Evolutionary conservation across 176 grass and related monocot species (phyloP).

Genomic region (barley (Hordeum vulgare)): MorexV3_pseudomolecules_assembly NC_058519.1:390799157-390799656

Average conservation of each 20-base stretch:
- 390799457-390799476: constrained; percentile 68
- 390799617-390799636: background rate
- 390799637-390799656: constrained; percentile 5
- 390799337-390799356: background rate
- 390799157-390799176: background rate
- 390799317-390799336: background rate
- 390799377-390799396: constrained; percentile 54
- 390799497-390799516: constrained; percentile 55
- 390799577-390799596: constrained; percentile 46
- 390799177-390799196: background rate
- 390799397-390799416: constrained; percentile 82
- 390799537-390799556: constrained; percentile 44
- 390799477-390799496: constrained; percentile 40
- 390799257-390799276: background rate
- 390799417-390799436: constrained; percentile 80
- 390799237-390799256: background rate
- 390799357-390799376: constrained; percentile 18
- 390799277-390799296: background rate
- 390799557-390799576: constrained; percentile 46
- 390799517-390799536: constrained; percentile 28
- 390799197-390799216: background rate
- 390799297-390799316: background rate
- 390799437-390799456: constrained; percentile 71
- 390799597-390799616: constrained; percentile 19
- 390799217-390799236: background rate